Conservation (phyloP, 768 basidiomycete genomes). For the Agaricus subrufescens region DNA sequence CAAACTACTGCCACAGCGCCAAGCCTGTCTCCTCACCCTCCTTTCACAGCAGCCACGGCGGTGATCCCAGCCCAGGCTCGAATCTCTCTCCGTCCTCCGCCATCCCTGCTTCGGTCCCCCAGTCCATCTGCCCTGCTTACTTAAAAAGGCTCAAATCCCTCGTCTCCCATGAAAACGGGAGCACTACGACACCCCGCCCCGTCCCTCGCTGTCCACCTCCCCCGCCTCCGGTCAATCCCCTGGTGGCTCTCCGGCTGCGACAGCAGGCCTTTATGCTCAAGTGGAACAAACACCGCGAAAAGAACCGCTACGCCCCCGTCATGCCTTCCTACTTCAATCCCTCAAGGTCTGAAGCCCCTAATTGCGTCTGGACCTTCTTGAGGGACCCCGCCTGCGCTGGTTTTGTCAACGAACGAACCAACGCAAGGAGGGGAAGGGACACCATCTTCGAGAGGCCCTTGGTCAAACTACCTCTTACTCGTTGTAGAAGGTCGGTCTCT, state of each 20-base stretch:
- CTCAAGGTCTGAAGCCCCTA: background rate
- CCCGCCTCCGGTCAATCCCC: background rate
- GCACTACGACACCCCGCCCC: background rate
- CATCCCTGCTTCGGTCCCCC: background rate
- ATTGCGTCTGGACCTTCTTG: conserved; percentile 5
- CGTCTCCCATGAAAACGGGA: background rate
- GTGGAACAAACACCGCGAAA: conserved; percentile 2
- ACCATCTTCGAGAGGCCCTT: conserved; percentile 4
- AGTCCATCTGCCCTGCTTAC: background rate
- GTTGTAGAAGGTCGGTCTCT: conserved; percentile 6
- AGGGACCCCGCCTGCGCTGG: background rate
- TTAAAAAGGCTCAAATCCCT: conserved; percentile 2
- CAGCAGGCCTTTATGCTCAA: conserved; percentile 6
- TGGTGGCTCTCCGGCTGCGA: background rate
- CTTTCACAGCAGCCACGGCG: background rate
- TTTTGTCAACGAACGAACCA: background rate
- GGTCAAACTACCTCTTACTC: conserved; percentile 5
- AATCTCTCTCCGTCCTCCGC: background rate
- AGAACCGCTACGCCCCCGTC: conserved; percentile 1
- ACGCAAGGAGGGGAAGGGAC: background rate
- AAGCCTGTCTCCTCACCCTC: background rate
- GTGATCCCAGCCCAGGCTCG: background rate
- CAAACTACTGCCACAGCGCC: background rate
- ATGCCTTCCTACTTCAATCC: conserved; percentile 11
- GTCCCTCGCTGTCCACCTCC: background rate